Percentiles rank a stretch among this genome's conserved stretches.
phyloP scores from a whole-genome alignment of 2,329 filamentous ascomycete genomes.

The Stemphylium vesicarium region DNA sequence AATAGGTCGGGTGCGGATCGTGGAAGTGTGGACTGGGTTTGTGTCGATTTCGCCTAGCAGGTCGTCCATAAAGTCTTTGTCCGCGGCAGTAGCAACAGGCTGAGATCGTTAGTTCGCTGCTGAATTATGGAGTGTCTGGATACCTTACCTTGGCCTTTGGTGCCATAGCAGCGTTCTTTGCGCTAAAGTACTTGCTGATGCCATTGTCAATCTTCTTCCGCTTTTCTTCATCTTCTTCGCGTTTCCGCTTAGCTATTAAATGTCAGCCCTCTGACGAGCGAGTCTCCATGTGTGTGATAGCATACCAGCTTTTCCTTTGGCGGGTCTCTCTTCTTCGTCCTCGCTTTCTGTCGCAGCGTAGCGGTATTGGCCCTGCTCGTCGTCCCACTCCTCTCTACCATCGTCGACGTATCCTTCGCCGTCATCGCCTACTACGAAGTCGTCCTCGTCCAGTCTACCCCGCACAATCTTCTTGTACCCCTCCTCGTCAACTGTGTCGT shows the following conservation, averaged over 20 bases:
- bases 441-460: slow-evolving; percentile 85
- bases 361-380: slow-evolving; percentile 75
- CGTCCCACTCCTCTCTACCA: slow-evolving; percentile 72
- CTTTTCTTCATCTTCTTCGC: slow-evolving; percentile 84
- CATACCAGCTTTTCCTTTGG: slow-evolving; percentile 64
- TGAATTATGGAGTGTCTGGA: not conserved
- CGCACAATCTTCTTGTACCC: slow-evolving; percentile 97
- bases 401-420: slow-evolving; percentile 97
- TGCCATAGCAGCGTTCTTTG: slow-evolving; percentile 67
- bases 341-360: slow-evolving; percentile 72
- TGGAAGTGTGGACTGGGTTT: slow-evolving; percentile 67
- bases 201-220: slow-evolving; percentile 87
- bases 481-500: slow-evolving; percentile 96
- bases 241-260: slow-evolving; percentile 76
- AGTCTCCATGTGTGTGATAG: not conserved
- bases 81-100: slow-evolving; percentile 81
- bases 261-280: slow-evolving; percentile 24
- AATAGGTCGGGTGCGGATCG: slow-evolving; percentile 65
- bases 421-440: slow-evolving; percentile 99
- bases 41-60: slow-evolving; percentile 87
- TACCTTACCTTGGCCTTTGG: slow-evolving; percentile 78
- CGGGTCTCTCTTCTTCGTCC: slow-evolving; percentile 71
- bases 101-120: slow-evolving; percentile 49
- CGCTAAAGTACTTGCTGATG: slow-evolving; percentile 94
- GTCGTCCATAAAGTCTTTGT: slow-evolving; percentile 84